A percentile compares a stretch with the other conserved stretches of the same genome.
Evolutionary conservation across 2,329 filamentous ascomycete species (phyloP).

Genomic region (Pestalotiopsis sp.): DNA sequence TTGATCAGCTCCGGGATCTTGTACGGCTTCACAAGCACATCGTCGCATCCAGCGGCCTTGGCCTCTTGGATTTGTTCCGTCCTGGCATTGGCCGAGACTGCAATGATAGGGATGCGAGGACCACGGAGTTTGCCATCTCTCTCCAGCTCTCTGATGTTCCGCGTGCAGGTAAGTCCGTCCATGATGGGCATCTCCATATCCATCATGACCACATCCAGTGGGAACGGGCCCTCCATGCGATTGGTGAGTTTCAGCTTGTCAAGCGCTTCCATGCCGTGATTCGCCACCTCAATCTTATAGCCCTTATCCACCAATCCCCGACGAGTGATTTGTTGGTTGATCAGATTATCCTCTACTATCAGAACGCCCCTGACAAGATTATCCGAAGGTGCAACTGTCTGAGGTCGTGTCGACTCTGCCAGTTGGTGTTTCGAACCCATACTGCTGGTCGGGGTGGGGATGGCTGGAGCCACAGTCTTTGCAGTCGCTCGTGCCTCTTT

Average conservation of each 20-base stretch:
- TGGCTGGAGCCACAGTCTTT: conserved; percentile 33
- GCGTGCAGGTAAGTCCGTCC: conserved; percentile 69
- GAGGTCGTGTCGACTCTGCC: not conserved
- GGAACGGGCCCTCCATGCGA: conserved; percentile 28
- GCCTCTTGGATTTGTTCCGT: conserved; percentile 60
- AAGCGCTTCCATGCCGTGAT: conserved; percentile 63
- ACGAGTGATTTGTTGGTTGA: conserved; percentile 66
- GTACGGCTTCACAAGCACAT: conserved; percentile 75
- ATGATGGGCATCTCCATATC: conserved; percentile 78
- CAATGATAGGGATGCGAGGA: conserved; percentile 63
- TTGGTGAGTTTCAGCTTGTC: conserved; percentile 36
- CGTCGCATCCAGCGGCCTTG: conserved; percentile 57
- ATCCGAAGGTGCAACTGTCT: conserved; percentile 17
- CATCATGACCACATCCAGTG: conserved; percentile 69
- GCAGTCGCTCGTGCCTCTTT: conserved; percentile 43
- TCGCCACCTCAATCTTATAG: conserved; percentile 61
- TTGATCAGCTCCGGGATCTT: conserved; percentile 57
- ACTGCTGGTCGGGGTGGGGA: conserved; percentile 22
- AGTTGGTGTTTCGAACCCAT: conserved; percentile 10
- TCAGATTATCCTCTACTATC: conserved; percentile 69
- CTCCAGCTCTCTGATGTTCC: conserved; percentile 65
- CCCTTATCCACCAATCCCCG: conserved; percentile 61
- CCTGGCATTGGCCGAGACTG: conserved; percentile 69
- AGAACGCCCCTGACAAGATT: conserved; percentile 51
- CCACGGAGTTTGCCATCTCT: conserved; percentile 51